phyloP scores from a whole-genome alignment of 2,329 filamentous ascomycete genomes.

The Penicillium thymicola region DNA sequence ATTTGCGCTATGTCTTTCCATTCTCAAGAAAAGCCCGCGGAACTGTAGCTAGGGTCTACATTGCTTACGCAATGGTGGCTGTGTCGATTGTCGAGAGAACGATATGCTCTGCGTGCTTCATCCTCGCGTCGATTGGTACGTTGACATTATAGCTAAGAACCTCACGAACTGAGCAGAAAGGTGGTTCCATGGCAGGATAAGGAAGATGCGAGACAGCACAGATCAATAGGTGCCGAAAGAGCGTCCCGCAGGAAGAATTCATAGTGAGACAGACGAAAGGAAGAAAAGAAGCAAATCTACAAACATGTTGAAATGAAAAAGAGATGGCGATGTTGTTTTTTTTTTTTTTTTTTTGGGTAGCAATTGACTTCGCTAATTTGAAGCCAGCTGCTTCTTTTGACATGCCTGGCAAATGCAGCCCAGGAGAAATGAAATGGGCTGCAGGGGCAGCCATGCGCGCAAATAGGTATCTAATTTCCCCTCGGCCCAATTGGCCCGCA shows the following conservation, averaged over 20 bases:
- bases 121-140: background rate
- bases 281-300: background rate
- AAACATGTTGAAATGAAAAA: background rate
- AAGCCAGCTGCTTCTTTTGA: background rate
- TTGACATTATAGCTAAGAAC: background rate
- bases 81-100: slow-evolving; percentile 3
- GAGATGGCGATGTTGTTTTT: too few species aligned
- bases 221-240: background rate
- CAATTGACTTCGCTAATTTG: background rate
- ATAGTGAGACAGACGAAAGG: background rate
- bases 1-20: too few species aligned
- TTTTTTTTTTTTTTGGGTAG: background rate
- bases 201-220: background rate
- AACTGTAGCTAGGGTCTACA: background rate
- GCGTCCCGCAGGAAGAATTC: background rate
- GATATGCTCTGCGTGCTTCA: slow-evolving; percentile 1
- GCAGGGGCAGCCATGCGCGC: slow-evolving; percentile 8
- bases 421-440: background rate
- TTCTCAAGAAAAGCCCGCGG: background rate
- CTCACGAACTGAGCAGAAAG: background rate
- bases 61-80: slow-evolving; percentile 1
- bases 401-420: background rate
- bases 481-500: slow-evolving; percentile 5
- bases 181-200: background rate
- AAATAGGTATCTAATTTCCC: slow-evolving; percentile 35